phyloP scores from a whole-genome alignment of 306 rosid genomes.

The Castanospermum australe region DNA sequence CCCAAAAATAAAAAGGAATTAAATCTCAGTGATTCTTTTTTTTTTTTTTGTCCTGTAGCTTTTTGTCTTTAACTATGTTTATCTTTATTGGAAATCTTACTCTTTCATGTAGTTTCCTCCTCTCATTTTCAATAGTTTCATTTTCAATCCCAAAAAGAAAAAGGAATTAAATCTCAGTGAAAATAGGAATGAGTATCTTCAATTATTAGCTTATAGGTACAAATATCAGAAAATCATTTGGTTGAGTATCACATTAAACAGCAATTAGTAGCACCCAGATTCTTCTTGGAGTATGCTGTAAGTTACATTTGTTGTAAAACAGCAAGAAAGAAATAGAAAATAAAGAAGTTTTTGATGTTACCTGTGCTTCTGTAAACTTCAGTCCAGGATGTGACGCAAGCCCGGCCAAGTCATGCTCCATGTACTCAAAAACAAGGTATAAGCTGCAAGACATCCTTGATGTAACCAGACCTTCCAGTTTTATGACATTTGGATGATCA shows the following conservation, averaged over 20 bases:
- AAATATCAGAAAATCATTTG: neutral
- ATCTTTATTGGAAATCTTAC: neutral
- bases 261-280: neutral
- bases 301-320: neutral
- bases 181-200: neutral
- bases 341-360: constrained; percentile 25
- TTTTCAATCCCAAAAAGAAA: no score
- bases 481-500: constrained; percentile 87
- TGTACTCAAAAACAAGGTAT: constrained; percentile 94
- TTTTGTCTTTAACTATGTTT: neutral
- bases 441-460: constrained; percentile 98
- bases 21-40: neutral
- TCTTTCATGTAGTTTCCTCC: neutral
- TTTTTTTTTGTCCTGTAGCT: neutral
- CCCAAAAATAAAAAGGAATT: neutral
- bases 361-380: constrained; percentile 93
- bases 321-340: neutral
- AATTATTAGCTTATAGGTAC: neutral
- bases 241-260: neutral
- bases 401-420: constrained; percentile 95
- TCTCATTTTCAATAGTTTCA: neutral
- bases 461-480: constrained; percentile 86
- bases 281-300: neutral
- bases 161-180: neutral
- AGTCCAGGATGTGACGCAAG: constrained; percentile 91